These are phyloP conservation scores for Vigna angularis DNA, from an alignment of 306 rosid species.

Conservation along the genomic window DNA sequence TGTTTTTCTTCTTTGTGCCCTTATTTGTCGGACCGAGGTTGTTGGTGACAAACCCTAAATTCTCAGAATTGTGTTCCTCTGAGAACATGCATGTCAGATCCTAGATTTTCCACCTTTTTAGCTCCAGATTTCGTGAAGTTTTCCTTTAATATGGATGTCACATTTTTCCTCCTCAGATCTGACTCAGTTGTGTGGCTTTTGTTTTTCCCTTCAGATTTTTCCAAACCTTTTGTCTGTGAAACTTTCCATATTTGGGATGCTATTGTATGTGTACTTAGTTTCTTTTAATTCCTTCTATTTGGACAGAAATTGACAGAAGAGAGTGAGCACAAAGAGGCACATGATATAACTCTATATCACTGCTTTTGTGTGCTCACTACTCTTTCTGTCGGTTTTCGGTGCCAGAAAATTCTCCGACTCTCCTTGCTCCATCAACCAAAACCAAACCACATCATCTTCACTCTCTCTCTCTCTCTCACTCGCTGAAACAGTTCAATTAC, in stretches of 20 bases:
- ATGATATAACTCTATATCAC: constrained; percentile 60
- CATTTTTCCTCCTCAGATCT: constrained; percentile 57
- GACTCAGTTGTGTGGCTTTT: constrained; percentile 36
- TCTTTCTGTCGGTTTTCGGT: constrained; percentile 76
- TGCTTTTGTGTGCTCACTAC: constrained; percentile 87
- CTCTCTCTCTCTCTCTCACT: constrained; percentile 17
- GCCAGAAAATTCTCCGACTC: constrained; percentile 44
- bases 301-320: constrained; percentile 97
- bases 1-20: background rate
- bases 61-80: constrained; percentile 4
- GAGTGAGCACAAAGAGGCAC: constrained; percentile 96
- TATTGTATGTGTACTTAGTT: constrained; percentile 28
- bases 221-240: background rate
- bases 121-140: constrained; percentile 8
- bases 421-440: constrained; percentile 33
- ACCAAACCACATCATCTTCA: background rate
- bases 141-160: constrained; percentile 46
- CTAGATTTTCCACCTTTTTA: constrained; percentile 3
- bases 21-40: background rate
- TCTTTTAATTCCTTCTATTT: constrained; percentile 35
- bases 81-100: constrained; percentile 21
- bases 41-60: constrained; percentile 53
- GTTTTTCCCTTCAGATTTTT: constrained; percentile 8
- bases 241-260: constrained; percentile 47
- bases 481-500: background rate